Evolutionary conservation across 495 filamentous ascomycete species (phyloP), one percentile per base, ranked within the genome.

Genomic region (Parathielavia appendiculata): DNA sequence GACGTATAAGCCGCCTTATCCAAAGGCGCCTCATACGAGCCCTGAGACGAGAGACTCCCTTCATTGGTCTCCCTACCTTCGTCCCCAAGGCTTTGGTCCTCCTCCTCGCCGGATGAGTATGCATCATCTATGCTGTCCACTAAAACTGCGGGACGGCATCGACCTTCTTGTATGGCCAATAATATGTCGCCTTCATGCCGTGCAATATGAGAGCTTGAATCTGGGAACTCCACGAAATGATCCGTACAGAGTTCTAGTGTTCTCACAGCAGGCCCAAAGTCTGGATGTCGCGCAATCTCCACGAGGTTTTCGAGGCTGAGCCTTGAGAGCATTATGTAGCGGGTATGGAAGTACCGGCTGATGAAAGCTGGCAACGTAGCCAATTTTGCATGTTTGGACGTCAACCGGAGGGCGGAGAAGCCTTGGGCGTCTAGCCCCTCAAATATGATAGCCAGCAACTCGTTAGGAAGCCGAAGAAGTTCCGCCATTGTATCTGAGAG

Each of bases 191-290:
- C 41, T 44, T 44, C 16, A 44, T 44, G 41, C 41, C 41, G 41
- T 44, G 16, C 41, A 44, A 44, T 14, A 44, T 44, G 41, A 44
- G 11, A 44, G n/a, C 19, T 14, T 22, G 14, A 44, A 44, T 44
- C 41, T 44, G 41, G 41, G 41, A 44, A 44, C 41, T 44, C 41
- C n/a, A 44, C 41, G 41, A 44, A 44, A 44, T 44, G 41, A 44
- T 44, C 41, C 41, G 41, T 44, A 44, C 41, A 44, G 41, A 44
- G 16, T 44, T 44, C 41, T 44, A 44, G 41, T 19, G 41, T 44
- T 44, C 41, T 44, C 41, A 44, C 41, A 44, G 41, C 41, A 44
- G 41, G 41, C n/a, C 41, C 41, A 44, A 44, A 44, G 41, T 44
- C 41, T 44, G 16, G 41, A 44, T 44, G 41, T 44, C 41, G 41